Evolutionary conservation across 2,329 filamentous ascomycete species (phyloP), one percentile per base, ranked within the genome.

Genomic region (Didymosphaeria variabile): DNA sequence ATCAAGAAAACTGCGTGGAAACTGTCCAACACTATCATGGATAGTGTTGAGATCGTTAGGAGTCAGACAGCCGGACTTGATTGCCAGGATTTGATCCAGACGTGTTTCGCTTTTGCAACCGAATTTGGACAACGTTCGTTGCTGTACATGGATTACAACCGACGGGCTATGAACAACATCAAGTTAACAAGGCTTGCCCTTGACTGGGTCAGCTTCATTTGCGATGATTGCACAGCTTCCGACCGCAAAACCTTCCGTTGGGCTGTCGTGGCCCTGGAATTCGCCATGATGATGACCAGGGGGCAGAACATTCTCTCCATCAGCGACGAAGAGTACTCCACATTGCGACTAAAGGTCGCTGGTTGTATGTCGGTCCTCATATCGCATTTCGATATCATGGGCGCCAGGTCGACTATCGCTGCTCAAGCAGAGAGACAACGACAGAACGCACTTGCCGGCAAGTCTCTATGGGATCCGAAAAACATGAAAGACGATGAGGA

Each of bases 341-440:
- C 86, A 65, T 83, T 99, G 64, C 88, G 94, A 47, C 85, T 88
- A 60, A 98, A 97, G 78, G 95, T 99, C 5, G 93, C 93, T 9
- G 94, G 94, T 0, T 99, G 95, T 78, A 99, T 99, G 95, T 94
- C 93, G 21, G 86, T 99, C 26, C 84, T 99, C 52, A 98, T 99
- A 68, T 97, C 94, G 10, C 95, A 99, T 79, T 99, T 99, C 72
- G 95, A 99, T 78, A 98, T 99, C 79, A 97, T 99, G 91, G 95
- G 95, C 26, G 95, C 95, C 29, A 89, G 94, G 72, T 97, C 94
- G 7, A 97, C 90, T 45, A 85, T 97, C 64, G 95, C 95, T 12
- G 95, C 95, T 5, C 93, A 97, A 79, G 93, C 93, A 1, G 95
- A 99, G 80, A 94, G 93, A 77, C 92, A 97, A 74, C 87, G 92